Percentiles rank a stretch among this genome's conserved stretches.
These are phyloP conservation scores for Candida bentonensis DNA, from an alignment of 805 yeast species.

Conservation along the genomic window DNA sequence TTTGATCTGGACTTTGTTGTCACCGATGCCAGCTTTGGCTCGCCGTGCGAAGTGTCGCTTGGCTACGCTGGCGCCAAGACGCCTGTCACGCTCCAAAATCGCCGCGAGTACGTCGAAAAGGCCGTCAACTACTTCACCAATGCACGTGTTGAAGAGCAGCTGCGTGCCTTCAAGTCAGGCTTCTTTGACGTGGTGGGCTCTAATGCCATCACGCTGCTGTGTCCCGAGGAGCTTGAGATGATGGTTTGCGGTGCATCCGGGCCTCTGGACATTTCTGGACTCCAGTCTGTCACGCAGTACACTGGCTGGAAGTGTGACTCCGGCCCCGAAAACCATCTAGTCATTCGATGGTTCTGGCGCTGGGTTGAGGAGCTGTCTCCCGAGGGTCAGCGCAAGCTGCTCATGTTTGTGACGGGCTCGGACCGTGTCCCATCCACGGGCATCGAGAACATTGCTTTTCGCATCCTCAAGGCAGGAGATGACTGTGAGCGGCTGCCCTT, in stretches of 20 bases:
- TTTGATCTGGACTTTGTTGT: constrained; percentile 54
- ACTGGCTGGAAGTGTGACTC: constrained; percentile 40
- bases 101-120: constrained; percentile 43
- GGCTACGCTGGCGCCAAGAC: constrained; percentile 41
- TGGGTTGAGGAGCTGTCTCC: constrained; percentile 36
- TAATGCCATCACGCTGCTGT: constrained; percentile 63
- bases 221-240: constrained; percentile 69
- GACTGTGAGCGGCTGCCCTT: constrained; percentile 50
- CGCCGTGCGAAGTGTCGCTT: constrained; percentile 34
- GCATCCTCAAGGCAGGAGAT: constrained; percentile 41
- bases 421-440: constrained; percentile 93
- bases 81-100: constrained; percentile 45
- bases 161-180: constrained; percentile 51
- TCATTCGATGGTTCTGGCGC: constrained; percentile 82
- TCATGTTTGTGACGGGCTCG: constrained; percentile 77
- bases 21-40: constrained; percentile 37
- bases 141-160: constrained; percentile 37
- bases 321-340: constrained; percentile 24
- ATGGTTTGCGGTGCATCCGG: constrained; percentile 67
- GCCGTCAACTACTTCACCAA: constrained; percentile 51
- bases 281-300: constrained; percentile 64
- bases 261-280: constrained; percentile 48
- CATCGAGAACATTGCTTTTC: constrained; percentile 56
- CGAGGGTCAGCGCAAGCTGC: constrained; percentile 42
- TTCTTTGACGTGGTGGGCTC: constrained; percentile 68